phyloP scores from a whole-genome alignment of 1,284 basidiomycete species.

The Apiotrichum gracile region DNA sequence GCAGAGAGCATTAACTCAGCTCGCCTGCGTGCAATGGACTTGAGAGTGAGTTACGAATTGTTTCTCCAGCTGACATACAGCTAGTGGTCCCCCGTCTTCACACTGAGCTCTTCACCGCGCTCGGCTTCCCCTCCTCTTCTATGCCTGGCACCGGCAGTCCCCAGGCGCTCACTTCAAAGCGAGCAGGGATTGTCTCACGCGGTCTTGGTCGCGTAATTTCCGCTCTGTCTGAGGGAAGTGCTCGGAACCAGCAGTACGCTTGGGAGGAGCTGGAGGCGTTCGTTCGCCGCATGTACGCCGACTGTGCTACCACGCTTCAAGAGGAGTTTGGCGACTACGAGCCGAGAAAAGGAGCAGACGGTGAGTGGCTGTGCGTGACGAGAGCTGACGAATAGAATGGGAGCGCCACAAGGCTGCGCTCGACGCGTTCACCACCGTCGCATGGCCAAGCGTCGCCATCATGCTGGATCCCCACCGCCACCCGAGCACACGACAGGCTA shows the following conservation, averaged over 20 bases:
- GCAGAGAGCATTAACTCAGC: slow-evolving; percentile 13
- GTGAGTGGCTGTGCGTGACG: not conserved
- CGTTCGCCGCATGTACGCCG: slow-evolving; percentile 11
- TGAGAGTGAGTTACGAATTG: slow-evolving; percentile 15
- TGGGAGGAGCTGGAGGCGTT: slow-evolving; percentile 20
- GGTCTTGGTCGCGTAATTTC: slow-evolving; percentile 16
- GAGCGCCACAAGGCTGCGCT: slow-evolving; percentile 23
- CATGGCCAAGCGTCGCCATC: slow-evolving; percentile 21
- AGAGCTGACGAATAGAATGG: slow-evolving; percentile 12
- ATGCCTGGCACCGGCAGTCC: too few species aligned
- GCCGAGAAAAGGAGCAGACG: not conserved
- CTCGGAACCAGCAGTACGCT: slow-evolving; percentile 9
- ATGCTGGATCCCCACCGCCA: slow-evolving; percentile 12
- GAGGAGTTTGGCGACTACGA: not conserved
- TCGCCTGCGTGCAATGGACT: slow-evolving; percentile 19
- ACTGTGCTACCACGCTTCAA: slow-evolving; percentile 1
- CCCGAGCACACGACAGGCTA: not conserved
- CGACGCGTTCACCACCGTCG: slow-evolving; percentile 17
- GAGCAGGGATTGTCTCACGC: slow-evolving; percentile 1
- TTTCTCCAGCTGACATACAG: not conserved
- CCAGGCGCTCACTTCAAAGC: too few species aligned
- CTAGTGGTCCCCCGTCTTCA: slow-evolving; percentile 5
- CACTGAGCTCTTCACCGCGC: slow-evolving; percentile 3
- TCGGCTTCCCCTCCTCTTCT: slow-evolving; percentile 3
- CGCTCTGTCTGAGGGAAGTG: slow-evolving; percentile 19